Percentiles rank a stretch among this genome's conserved stretches.
phyloP scores from a whole-genome alignment of 169 alveolate species.

The Plasmodium fragile region DNA sequence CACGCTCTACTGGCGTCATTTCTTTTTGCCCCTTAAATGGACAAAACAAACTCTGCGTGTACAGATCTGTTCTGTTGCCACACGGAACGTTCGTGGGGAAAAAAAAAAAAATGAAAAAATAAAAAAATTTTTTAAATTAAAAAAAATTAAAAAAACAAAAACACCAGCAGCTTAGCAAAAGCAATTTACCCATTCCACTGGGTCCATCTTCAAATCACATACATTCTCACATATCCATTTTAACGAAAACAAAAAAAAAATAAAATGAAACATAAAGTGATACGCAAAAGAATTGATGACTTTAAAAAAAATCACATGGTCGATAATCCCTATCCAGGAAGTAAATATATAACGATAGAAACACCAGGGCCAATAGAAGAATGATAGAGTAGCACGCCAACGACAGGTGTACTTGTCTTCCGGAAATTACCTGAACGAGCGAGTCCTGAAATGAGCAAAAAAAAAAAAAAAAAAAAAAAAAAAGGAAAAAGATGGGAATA shows the following conservation, averaged over 20 bases:
- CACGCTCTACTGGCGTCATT: not conserved
- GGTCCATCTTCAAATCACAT: not conserved
- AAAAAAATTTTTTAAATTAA: not conserved
- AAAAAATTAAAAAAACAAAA: not conserved
- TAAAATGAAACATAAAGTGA: not conserved
- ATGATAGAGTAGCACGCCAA: conserved; percentile 30
- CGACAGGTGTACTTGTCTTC: conserved; percentile 19
- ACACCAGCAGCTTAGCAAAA: not conserved
- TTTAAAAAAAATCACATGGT: conserved; percentile 66
- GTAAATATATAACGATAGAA: conserved; percentile 9
- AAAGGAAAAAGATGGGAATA: not conserved
- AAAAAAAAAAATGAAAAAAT: not conserved
- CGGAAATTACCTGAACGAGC: conserved; percentile 43
- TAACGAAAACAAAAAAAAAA: not conserved
- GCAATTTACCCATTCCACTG: not conserved
- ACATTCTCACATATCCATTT: not conserved
- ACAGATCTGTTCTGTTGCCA: not conserved
- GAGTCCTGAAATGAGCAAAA: conserved; percentile 53
- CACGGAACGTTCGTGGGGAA: not conserved
- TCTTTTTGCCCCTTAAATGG: not conserved
- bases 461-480: conserved; percentile 1
- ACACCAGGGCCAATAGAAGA: not conserved
- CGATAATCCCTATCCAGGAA: conserved; percentile 49
- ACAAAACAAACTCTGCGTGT: not conserved
- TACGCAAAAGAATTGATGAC: not conserved